Conservation (phyloP, 257 asterid species). For the Lantana camara region DNA sequence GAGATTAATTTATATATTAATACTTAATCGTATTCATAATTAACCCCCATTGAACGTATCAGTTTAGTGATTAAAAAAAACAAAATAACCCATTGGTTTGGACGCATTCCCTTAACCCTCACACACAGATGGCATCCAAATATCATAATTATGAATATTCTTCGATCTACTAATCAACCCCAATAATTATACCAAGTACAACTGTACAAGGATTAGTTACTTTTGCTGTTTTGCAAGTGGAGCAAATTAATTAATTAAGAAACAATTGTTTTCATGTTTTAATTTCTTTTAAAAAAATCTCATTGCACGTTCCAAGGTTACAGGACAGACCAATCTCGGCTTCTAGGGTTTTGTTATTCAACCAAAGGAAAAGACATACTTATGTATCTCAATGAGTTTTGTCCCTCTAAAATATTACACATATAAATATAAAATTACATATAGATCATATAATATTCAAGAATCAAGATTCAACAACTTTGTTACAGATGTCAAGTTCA, state of each 20-base stretch:
- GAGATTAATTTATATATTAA: too few relatives aligned
- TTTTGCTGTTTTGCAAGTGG: slow-evolving; percentile 27
- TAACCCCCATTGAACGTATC: too few relatives aligned
- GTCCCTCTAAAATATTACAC: background rate
- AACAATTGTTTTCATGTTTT: background rate
- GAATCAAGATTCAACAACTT: slow-evolving; percentile 20
- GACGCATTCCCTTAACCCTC: background rate
- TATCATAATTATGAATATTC: slow-evolving; percentile 29
- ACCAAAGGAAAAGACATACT: slow-evolving; percentile 43
- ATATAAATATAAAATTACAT: background rate
- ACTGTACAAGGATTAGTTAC: background rate
- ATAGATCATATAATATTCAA: too few relatives aligned
- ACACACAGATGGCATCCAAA: slow-evolving; percentile 23
- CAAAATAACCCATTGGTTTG: background rate
- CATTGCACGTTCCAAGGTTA: slow-evolving; percentile 43
- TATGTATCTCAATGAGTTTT: slow-evolving; percentile 38
- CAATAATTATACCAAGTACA: slow-evolving; percentile 1
- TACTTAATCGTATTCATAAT: too few relatives aligned
- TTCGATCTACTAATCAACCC: background rate
- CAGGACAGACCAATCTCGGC: slow-evolving; percentile 33
- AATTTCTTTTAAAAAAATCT: background rate
- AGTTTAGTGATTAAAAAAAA: too few relatives aligned
- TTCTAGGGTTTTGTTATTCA: slow-evolving; percentile 26
- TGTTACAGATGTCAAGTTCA: slow-evolving; percentile 27
- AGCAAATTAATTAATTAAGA: slow-evolving; percentile 9